These are phyloP conservation scores for Saturnispora sekii DNA, from an alignment of 805 yeast genomes.

Conservation along the genomic window DNA sequence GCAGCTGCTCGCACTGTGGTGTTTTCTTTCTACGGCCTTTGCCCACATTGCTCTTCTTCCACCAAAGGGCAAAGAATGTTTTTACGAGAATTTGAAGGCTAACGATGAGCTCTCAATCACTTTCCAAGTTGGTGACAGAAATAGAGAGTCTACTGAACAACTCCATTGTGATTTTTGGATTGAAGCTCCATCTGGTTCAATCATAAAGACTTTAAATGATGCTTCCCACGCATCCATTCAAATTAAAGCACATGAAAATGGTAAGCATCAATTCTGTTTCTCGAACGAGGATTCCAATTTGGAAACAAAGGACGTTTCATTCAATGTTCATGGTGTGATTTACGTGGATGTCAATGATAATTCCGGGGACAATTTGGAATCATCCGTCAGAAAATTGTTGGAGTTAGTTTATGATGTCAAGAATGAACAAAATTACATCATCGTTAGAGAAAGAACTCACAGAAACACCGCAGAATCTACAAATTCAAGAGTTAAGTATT, in stretches of 20 bases:
- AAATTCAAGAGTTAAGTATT: constrained; percentile 93
- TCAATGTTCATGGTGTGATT: constrained; percentile 89
- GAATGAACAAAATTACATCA: constrained; percentile 88
- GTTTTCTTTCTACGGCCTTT: constrained; percentile 9
- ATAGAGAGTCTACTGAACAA: constrained; percentile 59
- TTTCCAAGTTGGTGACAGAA: constrained; percentile 91
- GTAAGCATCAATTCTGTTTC: constrained; percentile 84
- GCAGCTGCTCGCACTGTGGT: constrained; percentile 2
- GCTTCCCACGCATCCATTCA: constrained; percentile 76
- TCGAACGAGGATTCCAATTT: constrained; percentile 70
- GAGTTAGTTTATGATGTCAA: constrained; percentile 77
- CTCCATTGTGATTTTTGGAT: constrained; percentile 56
- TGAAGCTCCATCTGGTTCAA: constrained; percentile 34
- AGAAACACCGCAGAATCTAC: constrained; percentile 98
- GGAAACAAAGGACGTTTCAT: constrained; percentile 82
- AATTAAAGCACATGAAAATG: constrained; percentile 53
- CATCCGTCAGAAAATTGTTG: constrained; percentile 66
- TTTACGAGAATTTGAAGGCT: constrained; percentile 69
- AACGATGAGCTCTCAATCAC: constrained; percentile 82
- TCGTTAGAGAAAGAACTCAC: constrained; percentile 93
- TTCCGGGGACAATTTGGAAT: constrained; percentile 69
- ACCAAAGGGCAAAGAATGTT: constrained; percentile 79
- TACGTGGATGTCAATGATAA: constrained; percentile 67
- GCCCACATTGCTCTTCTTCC: constrained; percentile 82
- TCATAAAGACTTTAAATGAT: constrained; percentile 39